Evolutionary conservation across 2,329 filamentous ascomycete species (phyloP), one percentile per base, ranked within the genome.

Genomic region (Colletotrichum tabaci): DNA sequence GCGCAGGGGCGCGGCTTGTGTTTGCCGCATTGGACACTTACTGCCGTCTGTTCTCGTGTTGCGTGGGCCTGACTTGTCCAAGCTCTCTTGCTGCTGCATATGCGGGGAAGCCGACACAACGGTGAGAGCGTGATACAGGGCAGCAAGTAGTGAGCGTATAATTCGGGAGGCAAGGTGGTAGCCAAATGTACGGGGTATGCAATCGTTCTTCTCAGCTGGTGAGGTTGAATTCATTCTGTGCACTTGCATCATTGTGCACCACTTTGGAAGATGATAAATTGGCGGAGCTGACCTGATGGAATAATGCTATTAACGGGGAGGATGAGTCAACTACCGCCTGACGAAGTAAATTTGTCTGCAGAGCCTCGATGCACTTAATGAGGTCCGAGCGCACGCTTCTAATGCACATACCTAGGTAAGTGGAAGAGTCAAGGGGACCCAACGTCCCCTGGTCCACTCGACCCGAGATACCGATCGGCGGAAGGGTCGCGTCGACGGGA

Each of bases 281-380:
- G 44, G 57, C 18, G 30, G 26, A 38, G 57, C 42, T 61, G 30
- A 4, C 21, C 38, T 50, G 30, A 38, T 38, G 30, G 35, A 42
- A 10, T 23, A 18, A 30, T 40, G 26, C 44, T n/a, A 21, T 47
- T 21, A 49, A 21, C 30, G 60, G 52, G 13, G 15, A 18, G 16
- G n/a, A 30, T 44, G 57, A 46, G 56, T n/a, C 40, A 44, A 56
- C n/a, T 35, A 44, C 40, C 26, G 61, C 56, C 50, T 50, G 23
- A 46, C 26, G 42, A n/a, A 38, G 47, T 44, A 52, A 15, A 40
- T n/a, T 49, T 40, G 21, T 60, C 56, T 47, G 47, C 46, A 44
- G 53, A 72, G 56, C 65, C 49, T 58, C 53, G 30, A 55, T 55
- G 65, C 69, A 53, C 56, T 49, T 61, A 49, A 61, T 30, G 38